Evolutionary conservation across 495 filamentous ascomycete genomes (phyloP).

Genomic region (Xylaria venustula): DNA sequence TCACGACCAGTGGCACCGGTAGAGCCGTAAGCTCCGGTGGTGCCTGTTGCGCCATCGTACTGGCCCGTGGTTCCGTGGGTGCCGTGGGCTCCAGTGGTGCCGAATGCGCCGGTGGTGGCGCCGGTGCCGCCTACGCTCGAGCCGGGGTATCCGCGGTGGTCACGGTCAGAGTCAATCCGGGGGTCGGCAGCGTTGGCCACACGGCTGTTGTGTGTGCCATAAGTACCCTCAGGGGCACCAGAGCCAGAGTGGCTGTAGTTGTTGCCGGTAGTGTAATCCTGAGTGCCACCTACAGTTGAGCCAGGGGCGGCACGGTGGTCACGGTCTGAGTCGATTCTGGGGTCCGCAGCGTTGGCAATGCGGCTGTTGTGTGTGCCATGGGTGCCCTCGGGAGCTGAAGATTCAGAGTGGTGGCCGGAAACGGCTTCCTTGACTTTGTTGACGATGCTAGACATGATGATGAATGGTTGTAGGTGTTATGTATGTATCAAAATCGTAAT

Average conservation of each 20-base stretch:
- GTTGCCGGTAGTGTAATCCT: slow-evolving; percentile 24
- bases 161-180: slow-evolving; percentile 46
- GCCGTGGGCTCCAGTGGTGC: slow-evolving; percentile 11
- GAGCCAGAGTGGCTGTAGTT: slow-evolving; percentile 22
- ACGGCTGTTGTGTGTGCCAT: slow-evolving; percentile 31
- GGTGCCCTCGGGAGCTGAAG: slow-evolving; percentile 37
- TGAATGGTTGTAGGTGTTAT: slow-evolving; percentile 27
- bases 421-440: slow-evolving; percentile 76
- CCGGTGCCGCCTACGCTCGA: slow-evolving; percentile 23
- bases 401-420: slow-evolving; percentile 40
- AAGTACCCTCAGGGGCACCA: slow-evolving; percentile 12
- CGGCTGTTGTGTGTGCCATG: slow-evolving; percentile 44
- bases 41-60: too few species aligned
- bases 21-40: slow-evolving; percentile 16
- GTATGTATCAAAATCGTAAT: neutral
- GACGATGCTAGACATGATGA: slow-evolving; percentile 68
- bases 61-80: too few species aligned
- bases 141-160: slow-evolving; percentile 26
- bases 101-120: too few species aligned
- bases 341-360: slow-evolving; percentile 46
- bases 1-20: slow-evolving; percentile 15
- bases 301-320: slow-evolving; percentile 27
- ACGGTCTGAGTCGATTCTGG: slow-evolving; percentile 48
- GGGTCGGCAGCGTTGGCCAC: slow-evolving; percentile 48
- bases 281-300: slow-evolving; percentile 28